phyloP scores from a whole-genome alignment of 352 stramenopile genomes.

The Globisporangium orthogonon region DNA sequence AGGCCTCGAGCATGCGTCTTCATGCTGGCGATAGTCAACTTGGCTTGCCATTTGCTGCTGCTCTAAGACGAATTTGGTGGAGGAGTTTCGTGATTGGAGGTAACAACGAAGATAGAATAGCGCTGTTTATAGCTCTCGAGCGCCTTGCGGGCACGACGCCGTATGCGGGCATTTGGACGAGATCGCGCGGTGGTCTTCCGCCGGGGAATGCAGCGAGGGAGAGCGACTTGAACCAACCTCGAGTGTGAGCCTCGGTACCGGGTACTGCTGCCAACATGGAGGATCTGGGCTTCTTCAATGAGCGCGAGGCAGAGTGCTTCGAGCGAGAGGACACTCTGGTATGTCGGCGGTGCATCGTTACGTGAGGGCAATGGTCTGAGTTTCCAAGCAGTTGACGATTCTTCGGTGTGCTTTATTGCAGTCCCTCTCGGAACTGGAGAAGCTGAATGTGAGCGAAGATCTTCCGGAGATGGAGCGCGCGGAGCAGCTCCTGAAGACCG shows the following conservation, averaged over 20 bases:
- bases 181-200: neutral
- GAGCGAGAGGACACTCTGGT: conserved; percentile 76
- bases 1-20: no score
- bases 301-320: conserved; percentile 80
- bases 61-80: no score
- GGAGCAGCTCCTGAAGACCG: conserved; percentile 69
- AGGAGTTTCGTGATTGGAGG: no score
- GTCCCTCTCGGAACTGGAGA: conserved; percentile 79
- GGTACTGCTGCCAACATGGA: conserved; percentile 34
- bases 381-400: neutral
- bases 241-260: conserved; percentile 11
- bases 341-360: neutral
- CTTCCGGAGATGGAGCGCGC: conserved; percentile 75
- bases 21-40: no score
- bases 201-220: conserved; percentile 34
- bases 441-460: conserved; percentile 82
- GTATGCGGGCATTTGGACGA: neutral
- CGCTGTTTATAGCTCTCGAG: no score
- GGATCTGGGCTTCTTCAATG: conserved; percentile 77
- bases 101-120: no score
- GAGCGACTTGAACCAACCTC: neutral
- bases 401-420: conserved; percentile 12
- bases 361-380: no score
- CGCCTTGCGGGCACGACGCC: no score
- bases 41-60: no score